phyloP scores from a whole-genome alignment of 177 flowering plant species.

The Vitis hybrid region DNA sequence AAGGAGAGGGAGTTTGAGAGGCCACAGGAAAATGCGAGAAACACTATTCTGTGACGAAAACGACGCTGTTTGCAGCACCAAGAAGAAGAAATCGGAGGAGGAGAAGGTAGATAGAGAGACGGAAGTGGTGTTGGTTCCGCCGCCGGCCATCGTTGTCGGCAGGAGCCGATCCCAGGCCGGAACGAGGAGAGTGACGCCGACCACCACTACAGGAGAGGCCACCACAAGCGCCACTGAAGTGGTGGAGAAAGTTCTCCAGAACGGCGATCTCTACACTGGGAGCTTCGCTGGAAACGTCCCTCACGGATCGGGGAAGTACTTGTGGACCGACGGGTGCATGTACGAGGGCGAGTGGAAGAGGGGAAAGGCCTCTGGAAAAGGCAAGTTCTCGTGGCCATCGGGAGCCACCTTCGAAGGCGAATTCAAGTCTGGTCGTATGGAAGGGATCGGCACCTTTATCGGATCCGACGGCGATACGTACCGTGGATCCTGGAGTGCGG shows the following conservation, averaged over 20 bases:
- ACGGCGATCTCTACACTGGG: constrained; percentile 95
- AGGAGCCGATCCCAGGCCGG: constrained; percentile 55
- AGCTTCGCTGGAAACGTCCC: constrained; percentile 64
- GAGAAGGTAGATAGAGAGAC: constrained; percentile 4
- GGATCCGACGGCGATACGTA: constrained; percentile 91
- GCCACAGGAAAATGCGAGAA: constrained; percentile 39
- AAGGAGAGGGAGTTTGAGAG: neutral
- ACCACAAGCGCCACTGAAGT: neutral
- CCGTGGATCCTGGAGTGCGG: constrained; percentile 73
- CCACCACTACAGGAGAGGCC: constrained; percentile 9
- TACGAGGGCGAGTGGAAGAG: constrained; percentile 93
- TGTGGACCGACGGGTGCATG: constrained; percentile 98
- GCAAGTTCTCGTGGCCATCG: constrained; percentile 94
- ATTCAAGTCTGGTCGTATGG: constrained; percentile 90
- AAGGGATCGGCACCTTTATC: constrained; percentile 84
- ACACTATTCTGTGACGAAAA: constrained; percentile 14
- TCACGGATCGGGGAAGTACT: constrained; percentile 88
- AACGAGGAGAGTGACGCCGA: constrained; percentile 48
- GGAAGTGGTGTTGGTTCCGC: constrained; percentile 11
- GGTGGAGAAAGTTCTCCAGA: constrained; percentile 65
- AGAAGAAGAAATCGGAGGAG: constrained; percentile 36
- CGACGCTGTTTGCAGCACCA: constrained; percentile 11
- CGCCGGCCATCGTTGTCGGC: constrained; percentile 20
- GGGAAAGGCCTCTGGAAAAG: constrained; percentile 84
- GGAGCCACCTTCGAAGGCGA: constrained; percentile 96